phyloP scores from a whole-genome alignment of 1,284 basidiomycete species.

The Sporisorium sorghi region DNA sequence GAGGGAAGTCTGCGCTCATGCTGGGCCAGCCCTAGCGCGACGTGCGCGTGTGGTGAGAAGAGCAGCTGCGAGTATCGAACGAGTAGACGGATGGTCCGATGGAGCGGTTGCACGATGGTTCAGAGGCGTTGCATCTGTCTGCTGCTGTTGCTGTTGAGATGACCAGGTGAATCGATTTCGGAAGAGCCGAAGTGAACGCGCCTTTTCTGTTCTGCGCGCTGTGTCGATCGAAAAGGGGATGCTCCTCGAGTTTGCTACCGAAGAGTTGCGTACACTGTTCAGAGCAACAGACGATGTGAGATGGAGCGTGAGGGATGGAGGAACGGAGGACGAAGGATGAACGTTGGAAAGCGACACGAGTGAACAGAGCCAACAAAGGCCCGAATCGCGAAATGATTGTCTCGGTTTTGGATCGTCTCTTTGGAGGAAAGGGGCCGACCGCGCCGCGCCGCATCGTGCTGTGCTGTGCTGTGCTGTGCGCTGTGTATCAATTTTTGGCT shows the following conservation, averaged over 20 bases:
- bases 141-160: background rate
- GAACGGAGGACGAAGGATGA: background rate
- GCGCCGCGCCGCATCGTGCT: background rate
- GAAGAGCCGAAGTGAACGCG: background rate
- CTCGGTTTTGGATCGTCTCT: constrained; percentile 5
- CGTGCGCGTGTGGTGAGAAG: constrained; percentile 9
- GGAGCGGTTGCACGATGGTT: background rate
- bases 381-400: background rate
- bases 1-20: constrained; percentile 62
- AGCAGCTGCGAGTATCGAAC: background rate
- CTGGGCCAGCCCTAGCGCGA: constrained; percentile 46
- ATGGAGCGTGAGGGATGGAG: background rate
- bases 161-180: background rate
- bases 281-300: background rate
- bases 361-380: background rate
- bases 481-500: background rate
- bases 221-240: background rate
- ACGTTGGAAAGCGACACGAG: background rate
- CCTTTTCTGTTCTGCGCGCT: background rate
- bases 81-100: background rate
- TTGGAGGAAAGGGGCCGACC: background rate
- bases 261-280: background rate
- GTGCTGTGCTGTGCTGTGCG: background rate
- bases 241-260: background rate
- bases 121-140: constrained; percentile 2